Base-by-base conservation (phyloP, 2,329 filamentous ascomycete genomes). In the Ascochyta rabiei region DNA sequence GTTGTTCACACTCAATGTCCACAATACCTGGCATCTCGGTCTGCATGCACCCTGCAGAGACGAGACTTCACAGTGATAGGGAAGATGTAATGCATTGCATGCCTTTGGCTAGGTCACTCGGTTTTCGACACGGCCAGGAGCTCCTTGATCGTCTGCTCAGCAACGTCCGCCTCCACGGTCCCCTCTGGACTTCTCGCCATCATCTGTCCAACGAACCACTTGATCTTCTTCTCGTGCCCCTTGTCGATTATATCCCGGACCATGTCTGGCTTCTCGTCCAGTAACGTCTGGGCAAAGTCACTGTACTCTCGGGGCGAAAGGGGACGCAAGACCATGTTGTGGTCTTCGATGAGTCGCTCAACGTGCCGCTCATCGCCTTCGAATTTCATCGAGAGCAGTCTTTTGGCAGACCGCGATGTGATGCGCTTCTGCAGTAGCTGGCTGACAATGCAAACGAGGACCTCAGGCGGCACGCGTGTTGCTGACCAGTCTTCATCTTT, bases 121-220 rank as follows among this genome's bases (percentile, higher is more conserved):
- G 6, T 18, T 19, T 35, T 38, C 10, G 16, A 19, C n/a, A 21
- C 34, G 30, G 50, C 16, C 69, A 86, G 74, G 38, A 85, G 63
- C 64, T 80, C 76, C 52, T 77, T 77, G 30, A 89, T 69, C 10
- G 84, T 77, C 53, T 76, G 73, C 68, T 83, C 82, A 9, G 86
- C 86, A 64, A 80, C 80, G 52, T 79, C 77, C 4, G 87, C 83
- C 70, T 89, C 85, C 6, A 89, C 81, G 1, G 83, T 83, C 0
- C 86, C 86, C 55, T 85, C 83, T 24, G 81, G 79, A 24, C 84
- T 84, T 56, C 77, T 75, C 39, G 83, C 78, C 75, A 89, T 86
- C 83, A 89, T 88, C 71, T 88, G 84, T 10, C 87, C 87, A 13
- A 90, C 82, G 62, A 89, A 83, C 78, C 83, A 89, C 64, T 85